A percentile compares a stretch with the other conserved stretches of the same genome.
These are phyloP conservation scores for Marasmius fiardii DNA, from an alignment of 1,284 basidiomycete species.

Conservation along the genomic window DNA sequence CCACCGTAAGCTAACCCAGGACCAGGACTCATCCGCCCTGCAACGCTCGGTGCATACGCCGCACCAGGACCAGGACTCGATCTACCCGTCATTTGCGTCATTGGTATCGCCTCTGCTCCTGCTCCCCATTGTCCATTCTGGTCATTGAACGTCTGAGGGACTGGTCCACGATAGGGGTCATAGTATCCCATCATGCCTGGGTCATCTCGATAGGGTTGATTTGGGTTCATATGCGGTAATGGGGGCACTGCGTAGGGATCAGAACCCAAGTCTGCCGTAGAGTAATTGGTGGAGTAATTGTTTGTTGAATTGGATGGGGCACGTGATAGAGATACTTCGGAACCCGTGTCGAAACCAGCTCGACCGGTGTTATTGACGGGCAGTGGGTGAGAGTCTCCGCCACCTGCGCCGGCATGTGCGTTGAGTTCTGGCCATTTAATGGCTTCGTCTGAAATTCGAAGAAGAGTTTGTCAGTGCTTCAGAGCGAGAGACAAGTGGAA, in stretches of 20 bases:
- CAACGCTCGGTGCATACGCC: constrained; percentile 20
- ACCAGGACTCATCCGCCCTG: constrained; percentile 19
- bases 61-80: constrained; percentile 41
- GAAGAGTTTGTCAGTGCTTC: neutral
- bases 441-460: constrained; percentile 53
- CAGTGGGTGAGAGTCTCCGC: constrained; percentile 51
- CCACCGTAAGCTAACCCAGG: constrained; percentile 27
- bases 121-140: constrained; percentile 27
- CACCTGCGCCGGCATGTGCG: constrained; percentile 44
- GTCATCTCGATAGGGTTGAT: constrained; percentile 69
- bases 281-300: constrained; percentile 19
- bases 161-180: constrained; percentile 74
- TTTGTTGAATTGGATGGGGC: constrained; percentile 50
- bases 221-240: constrained; percentile 78
- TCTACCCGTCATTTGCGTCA: constrained; percentile 59
- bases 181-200: constrained; percentile 55
- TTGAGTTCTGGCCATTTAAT: constrained; percentile 88
- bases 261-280: constrained; percentile 38
- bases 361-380: constrained; percentile 63
- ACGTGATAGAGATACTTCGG: constrained; percentile 54
- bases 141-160: constrained; percentile 61
- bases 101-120: constrained; percentile 68
- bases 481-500: constrained; percentile 7
- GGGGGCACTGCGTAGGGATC: constrained; percentile 82
- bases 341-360: constrained; percentile 61